Conservation (phyloP, 192 early-diverging fungal genomes). For the Rhizoclosmatium sp. region DNA sequence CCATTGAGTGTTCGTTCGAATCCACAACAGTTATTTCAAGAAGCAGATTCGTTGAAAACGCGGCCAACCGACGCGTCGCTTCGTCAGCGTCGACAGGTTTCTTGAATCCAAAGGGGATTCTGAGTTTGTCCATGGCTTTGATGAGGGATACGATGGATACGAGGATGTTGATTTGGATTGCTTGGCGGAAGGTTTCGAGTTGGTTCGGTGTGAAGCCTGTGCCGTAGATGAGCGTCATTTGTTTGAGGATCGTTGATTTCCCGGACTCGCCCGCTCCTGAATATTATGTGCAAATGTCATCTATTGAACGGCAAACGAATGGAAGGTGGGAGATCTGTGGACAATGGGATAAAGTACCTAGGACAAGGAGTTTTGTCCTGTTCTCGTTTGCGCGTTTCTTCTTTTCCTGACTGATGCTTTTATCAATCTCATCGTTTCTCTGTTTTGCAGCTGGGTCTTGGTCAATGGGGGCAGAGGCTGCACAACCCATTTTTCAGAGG, state of each 20-base stretch:
- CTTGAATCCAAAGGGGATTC: conserved; percentile 10
- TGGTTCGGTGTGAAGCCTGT: background rate
- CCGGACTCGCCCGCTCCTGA: conserved; percentile 25
- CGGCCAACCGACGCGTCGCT: too few relatives aligned
- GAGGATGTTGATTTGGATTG: conserved; percentile 7
- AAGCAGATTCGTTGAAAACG: too few relatives aligned
- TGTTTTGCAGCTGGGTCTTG: background rate
- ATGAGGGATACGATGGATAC: conserved; percentile 11
- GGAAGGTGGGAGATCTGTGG: too few relatives aligned
- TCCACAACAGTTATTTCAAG: too few relatives aligned
- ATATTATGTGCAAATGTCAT: too few relatives aligned
- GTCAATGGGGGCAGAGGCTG: background rate
- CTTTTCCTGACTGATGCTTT: background rate
- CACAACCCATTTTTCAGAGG: background rate
- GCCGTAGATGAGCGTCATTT: conserved; percentile 29
- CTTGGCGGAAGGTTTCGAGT: background rate
- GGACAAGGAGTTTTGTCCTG: background rate
- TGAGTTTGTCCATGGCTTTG: conserved; percentile 14
- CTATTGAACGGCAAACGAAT: too few relatives aligned
- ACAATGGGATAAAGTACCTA: background rate
- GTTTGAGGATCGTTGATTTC: conserved; percentile 35
- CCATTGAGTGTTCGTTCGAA: too few relatives aligned
- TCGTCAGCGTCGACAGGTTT: background rate
- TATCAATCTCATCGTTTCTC: background rate
- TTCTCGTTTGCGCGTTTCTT: background rate